Conservation (phyloP, 192 early-diverging fungal genomes). For the Backusella sp. region DNA sequence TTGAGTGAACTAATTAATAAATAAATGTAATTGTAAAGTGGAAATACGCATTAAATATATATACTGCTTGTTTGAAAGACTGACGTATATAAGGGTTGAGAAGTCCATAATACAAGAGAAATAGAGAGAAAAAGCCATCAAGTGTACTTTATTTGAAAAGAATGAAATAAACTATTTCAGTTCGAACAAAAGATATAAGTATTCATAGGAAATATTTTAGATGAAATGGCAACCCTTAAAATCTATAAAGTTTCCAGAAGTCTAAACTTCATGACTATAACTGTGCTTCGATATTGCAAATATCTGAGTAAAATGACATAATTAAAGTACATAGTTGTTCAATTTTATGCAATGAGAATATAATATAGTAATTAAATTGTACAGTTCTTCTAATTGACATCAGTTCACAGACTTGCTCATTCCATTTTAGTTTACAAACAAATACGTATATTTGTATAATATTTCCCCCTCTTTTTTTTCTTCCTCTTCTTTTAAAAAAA, state of each 20-base stretch:
- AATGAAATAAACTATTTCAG: too few species aligned
- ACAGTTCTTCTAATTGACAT: neutral
- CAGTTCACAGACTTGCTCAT: neutral
- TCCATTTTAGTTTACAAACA: neutral
- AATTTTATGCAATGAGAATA: neutral
- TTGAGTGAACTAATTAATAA: neutral
- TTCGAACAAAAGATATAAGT: too few species aligned
- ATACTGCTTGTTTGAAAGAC: neutral
- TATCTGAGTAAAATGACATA: neutral
- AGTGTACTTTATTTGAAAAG: too few species aligned
- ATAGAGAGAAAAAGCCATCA: too few species aligned
- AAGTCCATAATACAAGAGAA: too few species aligned
- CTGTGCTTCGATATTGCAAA: neutral
- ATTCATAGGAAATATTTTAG: neutral
- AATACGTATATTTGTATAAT: neutral
- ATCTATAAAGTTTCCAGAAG: neutral
- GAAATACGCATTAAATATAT: neutral
- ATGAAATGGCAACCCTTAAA: neutral
- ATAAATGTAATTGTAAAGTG: neutral
- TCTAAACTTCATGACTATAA: neutral
- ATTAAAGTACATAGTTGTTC: neutral
- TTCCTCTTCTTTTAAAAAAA: too few species aligned
- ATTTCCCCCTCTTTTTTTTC: neutral
- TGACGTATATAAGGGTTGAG: neutral
- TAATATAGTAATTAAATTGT: neutral